phyloP scores from a whole-genome alignment of 2,329 filamentous ascomycete genomes.

The Emericellopsis cladophorae region DNA sequence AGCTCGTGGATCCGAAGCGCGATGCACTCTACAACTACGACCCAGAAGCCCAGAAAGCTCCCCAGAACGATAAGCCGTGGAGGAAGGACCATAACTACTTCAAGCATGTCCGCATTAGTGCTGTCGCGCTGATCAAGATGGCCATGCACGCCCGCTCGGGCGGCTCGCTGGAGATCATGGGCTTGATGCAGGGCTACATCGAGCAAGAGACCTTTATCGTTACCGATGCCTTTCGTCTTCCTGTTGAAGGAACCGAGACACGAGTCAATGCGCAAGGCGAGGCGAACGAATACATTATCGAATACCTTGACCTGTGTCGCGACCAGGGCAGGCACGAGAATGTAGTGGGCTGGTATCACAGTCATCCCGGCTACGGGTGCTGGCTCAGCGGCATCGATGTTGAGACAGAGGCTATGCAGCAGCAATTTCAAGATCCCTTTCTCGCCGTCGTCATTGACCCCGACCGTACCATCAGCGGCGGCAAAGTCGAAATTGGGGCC shows the following conservation, averaged over 20 bases:
- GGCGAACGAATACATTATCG: constrained; percentile 93
- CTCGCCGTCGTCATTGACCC: constrained; percentile 94
- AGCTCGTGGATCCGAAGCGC: constrained; percentile 72
- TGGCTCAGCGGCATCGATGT: constrained; percentile 98
- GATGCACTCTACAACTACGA: constrained; percentile 90
- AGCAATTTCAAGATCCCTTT: constrained; percentile 79
- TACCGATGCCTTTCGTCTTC: constrained; percentile 85
- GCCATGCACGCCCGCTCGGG: constrained; percentile 97
- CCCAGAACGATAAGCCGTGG: constrained; percentile 62
- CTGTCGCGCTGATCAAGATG: constrained; percentile 94
- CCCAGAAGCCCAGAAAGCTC: constrained; percentile 50
- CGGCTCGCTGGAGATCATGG: constrained; percentile 90
- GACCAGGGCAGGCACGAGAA: constrained; percentile 76
- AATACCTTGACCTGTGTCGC: constrained; percentile 66
- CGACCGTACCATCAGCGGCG: constrained; percentile 84
- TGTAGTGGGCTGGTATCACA: constrained; percentile 96
- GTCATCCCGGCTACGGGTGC: constrained; percentile 93
- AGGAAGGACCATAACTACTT: constrained; percentile 70
- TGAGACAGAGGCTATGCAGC: constrained; percentile 72
- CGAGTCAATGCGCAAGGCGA: constrained; percentile 92
- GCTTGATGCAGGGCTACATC: constrained; percentile 92
- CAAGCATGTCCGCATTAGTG: constrained; percentile 85
- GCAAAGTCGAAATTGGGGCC: constrained; percentile 93
- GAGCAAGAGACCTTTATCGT: constrained; percentile 77
- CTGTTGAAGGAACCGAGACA: constrained; percentile 97